These are phyloP conservation scores for Cladosporium sphaerospermum DNA, from an alignment of 2,329 filamentous ascomycete genomes.

Conservation along the genomic window DNA sequence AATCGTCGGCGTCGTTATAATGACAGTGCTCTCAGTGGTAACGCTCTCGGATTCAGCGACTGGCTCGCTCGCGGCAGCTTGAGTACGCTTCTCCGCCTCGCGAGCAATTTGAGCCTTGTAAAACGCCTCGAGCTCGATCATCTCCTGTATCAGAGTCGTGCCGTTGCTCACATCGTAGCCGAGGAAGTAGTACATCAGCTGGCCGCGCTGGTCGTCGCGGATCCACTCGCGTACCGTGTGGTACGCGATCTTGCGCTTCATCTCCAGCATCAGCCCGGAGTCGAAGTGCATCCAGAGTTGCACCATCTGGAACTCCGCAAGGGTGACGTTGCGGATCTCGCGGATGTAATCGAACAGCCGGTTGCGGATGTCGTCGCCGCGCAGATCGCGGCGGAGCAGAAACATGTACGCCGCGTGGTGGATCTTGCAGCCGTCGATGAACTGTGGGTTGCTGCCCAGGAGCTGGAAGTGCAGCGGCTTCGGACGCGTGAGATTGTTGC, in stretches of 20 bases:
- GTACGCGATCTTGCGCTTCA: constrained; percentile 10
- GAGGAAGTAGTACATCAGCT: neutral
- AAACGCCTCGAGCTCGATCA: neutral
- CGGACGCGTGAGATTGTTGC: neutral
- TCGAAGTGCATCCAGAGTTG: constrained; percentile 11
- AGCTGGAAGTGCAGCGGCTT: neutral
- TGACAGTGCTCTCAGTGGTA: no score
- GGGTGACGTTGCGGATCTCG: neutral
- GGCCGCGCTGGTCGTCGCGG: neutral
- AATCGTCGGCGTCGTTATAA: no score
- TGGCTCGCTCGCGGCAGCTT: neutral
- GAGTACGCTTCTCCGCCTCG: neutral
- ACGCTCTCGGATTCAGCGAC: no score
- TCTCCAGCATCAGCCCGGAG: constrained; percentile 10
- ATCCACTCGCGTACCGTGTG: constrained; percentile 5
- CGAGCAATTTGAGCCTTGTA: neutral
- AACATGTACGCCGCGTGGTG: constrained; percentile 11
- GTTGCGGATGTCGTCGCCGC: constrained; percentile 13
- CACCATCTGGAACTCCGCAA: constrained; percentile 12
- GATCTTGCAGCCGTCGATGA: constrained; percentile 10
- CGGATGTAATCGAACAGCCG: constrained; percentile 11
- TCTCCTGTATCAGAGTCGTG: neutral
- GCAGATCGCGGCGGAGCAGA: constrained; percentile 1
- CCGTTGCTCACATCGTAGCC: neutral
- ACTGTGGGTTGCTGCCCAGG: neutral